Conservation (phyloP, 2,329 filamentous ascomycete species). For the Cladosporium oxysporum region DNA sequence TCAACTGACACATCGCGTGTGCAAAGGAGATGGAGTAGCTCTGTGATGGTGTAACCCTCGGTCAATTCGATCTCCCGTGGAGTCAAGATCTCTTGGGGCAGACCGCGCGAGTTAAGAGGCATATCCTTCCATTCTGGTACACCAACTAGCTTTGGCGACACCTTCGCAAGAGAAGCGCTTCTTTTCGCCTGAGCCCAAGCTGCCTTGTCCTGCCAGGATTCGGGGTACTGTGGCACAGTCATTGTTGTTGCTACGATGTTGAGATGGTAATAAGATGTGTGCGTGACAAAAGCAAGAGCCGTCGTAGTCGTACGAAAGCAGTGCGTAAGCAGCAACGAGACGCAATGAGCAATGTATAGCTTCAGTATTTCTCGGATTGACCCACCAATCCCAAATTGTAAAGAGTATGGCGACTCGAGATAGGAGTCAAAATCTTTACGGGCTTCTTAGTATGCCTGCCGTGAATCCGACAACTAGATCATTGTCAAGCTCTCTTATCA, state of each 20-base stretch:
- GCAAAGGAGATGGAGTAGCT: constrained; percentile 40
- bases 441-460: neutral
- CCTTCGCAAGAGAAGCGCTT: constrained; percentile 11
- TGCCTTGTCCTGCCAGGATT: constrained; percentile 12
- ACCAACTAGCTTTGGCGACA: constrained; percentile 1
- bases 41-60: constrained; percentile 25
- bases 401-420: too few species aligned
- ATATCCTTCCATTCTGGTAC: constrained; percentile 1
- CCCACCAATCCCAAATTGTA: neutral
- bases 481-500: neutral
- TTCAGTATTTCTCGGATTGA: neutral
- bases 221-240: constrained; percentile 3
- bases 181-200: constrained; percentile 6
- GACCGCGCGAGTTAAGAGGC: constrained; percentile 1
- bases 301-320: neutral
- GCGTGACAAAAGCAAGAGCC: neutral
- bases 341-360: neutral
- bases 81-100: constrained; percentile 2
- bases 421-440: neutral
- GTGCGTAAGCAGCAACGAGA: neutral
- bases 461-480: neutral
- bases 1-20: constrained; percentile 38
- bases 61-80: constrained; percentile 9
- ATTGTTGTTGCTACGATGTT: neutral
- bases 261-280: neutral